Percentiles rank a stretch among this genome's conserved stretches.
Evolutionary conservation across 225 moss, liverwort and hornwort species (phyloP).

Genomic region (Asterella californica): DNA sequence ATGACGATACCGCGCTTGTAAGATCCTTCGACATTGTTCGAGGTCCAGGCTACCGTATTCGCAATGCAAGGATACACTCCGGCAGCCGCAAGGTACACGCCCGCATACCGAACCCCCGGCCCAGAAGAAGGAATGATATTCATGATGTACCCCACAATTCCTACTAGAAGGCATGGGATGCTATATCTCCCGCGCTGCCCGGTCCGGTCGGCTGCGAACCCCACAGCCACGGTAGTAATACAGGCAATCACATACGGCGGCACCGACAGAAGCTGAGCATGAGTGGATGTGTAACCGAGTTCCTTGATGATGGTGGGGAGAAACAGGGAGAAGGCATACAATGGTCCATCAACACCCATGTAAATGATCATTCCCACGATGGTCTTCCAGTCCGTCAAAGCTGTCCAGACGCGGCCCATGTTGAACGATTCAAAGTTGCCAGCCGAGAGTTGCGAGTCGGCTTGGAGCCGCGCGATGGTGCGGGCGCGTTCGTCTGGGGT

Average conservation of each 20-base stretch:
- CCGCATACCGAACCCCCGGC: not conserved
- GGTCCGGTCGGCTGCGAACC: not conserved
- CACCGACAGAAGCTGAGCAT: not conserved
- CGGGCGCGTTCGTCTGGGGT: not conserved
- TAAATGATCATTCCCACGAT: not conserved
- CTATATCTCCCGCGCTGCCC: not conserved
- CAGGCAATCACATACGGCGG: not conserved
- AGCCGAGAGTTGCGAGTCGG: slow-evolving; percentile 2
- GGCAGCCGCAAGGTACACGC: not conserved
- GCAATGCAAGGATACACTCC: not conserved
- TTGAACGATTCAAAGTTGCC: not conserved
- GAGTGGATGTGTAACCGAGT: slow-evolving; percentile 6
- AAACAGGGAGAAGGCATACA: not conserved
- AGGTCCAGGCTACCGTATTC: not conserved
- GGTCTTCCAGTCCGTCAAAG: not conserved
- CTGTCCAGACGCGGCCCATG: not conserved
- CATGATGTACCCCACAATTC: not conserved
- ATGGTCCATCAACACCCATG: not conserved
- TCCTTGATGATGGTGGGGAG: slow-evolving; percentile 5
- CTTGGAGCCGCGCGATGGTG: not conserved
- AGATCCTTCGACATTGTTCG: slow-evolving; percentile 3
- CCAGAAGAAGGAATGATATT: not conserved
- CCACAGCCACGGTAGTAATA: not conserved
- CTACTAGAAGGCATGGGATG: not conserved
- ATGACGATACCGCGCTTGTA: slow-evolving; percentile 8